Conservation (phyloP, 768 basidiomycete species). For the Stropharia rugosoannulata region DNA sequence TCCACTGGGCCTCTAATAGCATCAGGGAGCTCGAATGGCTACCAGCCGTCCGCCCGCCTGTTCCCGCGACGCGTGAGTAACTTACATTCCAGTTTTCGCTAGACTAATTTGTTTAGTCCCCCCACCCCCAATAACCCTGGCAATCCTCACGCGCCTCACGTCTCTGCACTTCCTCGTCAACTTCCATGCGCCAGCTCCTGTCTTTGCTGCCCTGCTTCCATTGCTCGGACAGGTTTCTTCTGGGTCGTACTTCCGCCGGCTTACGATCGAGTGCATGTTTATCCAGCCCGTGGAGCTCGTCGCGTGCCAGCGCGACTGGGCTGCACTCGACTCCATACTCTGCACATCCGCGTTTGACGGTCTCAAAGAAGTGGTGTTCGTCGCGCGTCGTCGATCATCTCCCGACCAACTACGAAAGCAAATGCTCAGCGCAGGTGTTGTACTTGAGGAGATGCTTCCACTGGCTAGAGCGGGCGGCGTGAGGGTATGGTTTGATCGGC, state of each 20-base stretch:
- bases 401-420: background rate
- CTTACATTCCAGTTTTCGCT: background rate
- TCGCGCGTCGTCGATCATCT: conserved; percentile 6
- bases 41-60: conserved; percentile 10
- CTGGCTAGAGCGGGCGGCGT: conserved; percentile 13
- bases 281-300: conserved; percentile 18
- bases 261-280: conserved; percentile 20
- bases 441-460: conserved; percentile 17
- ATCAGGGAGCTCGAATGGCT: conserved; percentile 19
- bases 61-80: conserved; percentile 12
- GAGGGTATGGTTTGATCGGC: conserved; percentile 7
- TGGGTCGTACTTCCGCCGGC: conserved; percentile 7
- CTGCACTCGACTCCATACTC: conserved; percentile 11
- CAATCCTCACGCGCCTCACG: conserved; percentile 9
- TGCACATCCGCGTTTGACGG: conserved; percentile 7
- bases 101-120: conserved; percentile 6
- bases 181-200: conserved; percentile 16
- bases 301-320: conserved; percentile 17
- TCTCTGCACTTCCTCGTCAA: conserved; percentile 20
- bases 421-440: conserved; percentile 2
- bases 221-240: conserved; percentile 16
- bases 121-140: conserved; percentile 15
- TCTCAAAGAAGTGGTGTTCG: conserved; percentile 12
- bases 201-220: conserved; percentile 14
- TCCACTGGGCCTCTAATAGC: conserved; percentile 17